phyloP scores from a whole-genome alignment of 2,329 filamentous ascomycete genomes.

The Fusarium fracticaudum region DNA sequence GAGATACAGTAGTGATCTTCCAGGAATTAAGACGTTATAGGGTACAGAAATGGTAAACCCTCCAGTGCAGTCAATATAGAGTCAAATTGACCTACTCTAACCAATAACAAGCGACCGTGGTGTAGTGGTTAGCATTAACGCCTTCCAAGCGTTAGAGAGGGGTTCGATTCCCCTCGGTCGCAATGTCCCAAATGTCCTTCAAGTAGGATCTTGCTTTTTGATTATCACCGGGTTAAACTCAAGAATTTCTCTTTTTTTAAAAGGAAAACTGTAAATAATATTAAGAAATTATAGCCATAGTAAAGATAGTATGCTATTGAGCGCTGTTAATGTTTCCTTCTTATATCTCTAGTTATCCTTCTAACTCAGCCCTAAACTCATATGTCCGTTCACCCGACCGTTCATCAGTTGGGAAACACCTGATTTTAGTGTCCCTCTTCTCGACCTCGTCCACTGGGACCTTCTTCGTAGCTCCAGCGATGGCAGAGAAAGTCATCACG shows the following conservation, averaged over 20 bases:
- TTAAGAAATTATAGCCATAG: background rate
- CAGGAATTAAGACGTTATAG: no score
- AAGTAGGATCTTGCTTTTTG: accelerated
- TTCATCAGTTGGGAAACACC: slow-evolving; percentile 21
- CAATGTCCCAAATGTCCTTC: background rate
- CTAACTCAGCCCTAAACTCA: slow-evolving; percentile 27
- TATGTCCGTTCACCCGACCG: slow-evolving; percentile 2
- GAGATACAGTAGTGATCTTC: background rate
- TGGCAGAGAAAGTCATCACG: slow-evolving; percentile 32
- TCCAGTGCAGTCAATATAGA: accelerated
- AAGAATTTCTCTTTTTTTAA: background rate
- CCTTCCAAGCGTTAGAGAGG: slow-evolving; percentile 25
- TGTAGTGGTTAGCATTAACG: slow-evolving; percentile 28
- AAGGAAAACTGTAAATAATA: no score
- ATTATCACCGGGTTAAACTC: accelerated
- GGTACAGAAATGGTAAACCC: no score
- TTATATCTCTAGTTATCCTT: background rate
- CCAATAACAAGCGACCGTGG: slow-evolving; percentile 3
- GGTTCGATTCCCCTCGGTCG: slow-evolving; percentile 21
- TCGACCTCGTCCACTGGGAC: slow-evolving; percentile 21
- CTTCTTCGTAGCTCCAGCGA: slow-evolving; percentile 25
- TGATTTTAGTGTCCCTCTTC: slow-evolving; percentile 15
- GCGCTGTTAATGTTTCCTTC: background rate
- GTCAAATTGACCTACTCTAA: accelerated
- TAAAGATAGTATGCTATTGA: background rate